Evolutionary conservation across 139 green algal species (phyloP).

Genomic region (Haematococcus lacustris): DNA sequence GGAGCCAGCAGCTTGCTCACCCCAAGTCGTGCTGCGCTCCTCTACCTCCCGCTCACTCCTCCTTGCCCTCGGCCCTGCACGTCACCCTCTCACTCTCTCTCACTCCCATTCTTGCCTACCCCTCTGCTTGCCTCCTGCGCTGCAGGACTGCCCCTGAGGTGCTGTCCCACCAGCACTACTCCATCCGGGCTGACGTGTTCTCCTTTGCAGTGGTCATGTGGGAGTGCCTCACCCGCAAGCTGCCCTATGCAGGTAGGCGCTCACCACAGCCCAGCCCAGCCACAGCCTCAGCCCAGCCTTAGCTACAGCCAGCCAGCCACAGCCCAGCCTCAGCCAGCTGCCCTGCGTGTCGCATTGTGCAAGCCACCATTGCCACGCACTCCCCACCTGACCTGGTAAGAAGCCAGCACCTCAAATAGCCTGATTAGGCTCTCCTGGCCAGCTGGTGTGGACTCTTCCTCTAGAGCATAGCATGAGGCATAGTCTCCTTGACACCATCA

Average conservation of each 20-base stretch:
- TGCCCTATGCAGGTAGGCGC: constrained; percentile 43
- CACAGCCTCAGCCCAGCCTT: background rate
- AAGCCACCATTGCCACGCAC: background rate
- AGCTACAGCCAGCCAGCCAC: background rate
- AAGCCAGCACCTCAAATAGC: background rate
- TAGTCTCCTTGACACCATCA: no score
- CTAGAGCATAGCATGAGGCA: background rate
- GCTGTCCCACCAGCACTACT: constrained; percentile 55
- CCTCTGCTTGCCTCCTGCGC: background rate
- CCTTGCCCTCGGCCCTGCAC: background rate
- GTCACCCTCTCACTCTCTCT: background rate
- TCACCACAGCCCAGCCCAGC: background rate
- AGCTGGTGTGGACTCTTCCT: background rate
- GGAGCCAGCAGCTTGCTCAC: background rate
- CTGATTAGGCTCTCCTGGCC: background rate
- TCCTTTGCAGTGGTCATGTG: constrained; percentile 43
- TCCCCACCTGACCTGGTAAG: no score
- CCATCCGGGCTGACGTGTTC: constrained; percentile 64
- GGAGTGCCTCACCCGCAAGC: constrained; percentile 45
- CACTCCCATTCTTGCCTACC: background rate
- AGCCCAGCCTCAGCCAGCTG: background rate
- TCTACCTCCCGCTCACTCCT: background rate
- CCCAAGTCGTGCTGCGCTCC: background rate
- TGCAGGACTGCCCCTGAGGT: constrained; percentile 56
- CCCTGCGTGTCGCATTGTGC: background rate